Conservation (phyloP, 2,329 filamentous ascomycete species). For the Colletotrichum sp. region DNA sequence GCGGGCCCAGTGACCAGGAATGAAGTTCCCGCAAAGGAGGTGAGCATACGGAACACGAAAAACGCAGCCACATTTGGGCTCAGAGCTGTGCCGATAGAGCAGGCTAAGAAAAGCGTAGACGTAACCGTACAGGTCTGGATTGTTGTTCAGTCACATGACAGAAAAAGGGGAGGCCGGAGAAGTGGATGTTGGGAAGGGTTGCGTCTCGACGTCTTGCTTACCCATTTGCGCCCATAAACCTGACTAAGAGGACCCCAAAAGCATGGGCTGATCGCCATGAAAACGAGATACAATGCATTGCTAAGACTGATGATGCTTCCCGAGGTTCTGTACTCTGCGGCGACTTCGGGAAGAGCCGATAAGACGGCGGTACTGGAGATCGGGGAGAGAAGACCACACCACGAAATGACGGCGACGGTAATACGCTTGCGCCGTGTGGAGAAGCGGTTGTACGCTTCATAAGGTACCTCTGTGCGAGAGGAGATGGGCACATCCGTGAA, state of each 20-base stretch:
- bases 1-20: slow-evolving; percentile 72
- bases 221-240: slow-evolving; percentile 56
- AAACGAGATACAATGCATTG: slow-evolving; percentile 75
- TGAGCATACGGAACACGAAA: slow-evolving; percentile 73
- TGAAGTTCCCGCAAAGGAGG: slow-evolving; percentile 73
- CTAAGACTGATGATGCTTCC: slow-evolving; percentile 68
- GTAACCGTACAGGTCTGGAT: slow-evolving; percentile 21
- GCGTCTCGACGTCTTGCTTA: slow-evolving; percentile 29
- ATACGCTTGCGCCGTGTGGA: slow-evolving; percentile 65
- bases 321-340: slow-evolving; percentile 66
- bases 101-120: slow-evolving; percentile 60
- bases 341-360: slow-evolving; percentile 77
- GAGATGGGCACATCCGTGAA: slow-evolving; percentile 8
- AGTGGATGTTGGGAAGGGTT: not conserved
- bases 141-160: not conserved
- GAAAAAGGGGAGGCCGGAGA: not conserved
- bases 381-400: slow-evolving; percentile 78
- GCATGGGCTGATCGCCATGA: slow-evolving; percentile 70
- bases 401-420: slow-evolving; percentile 73
- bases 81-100: slow-evolving; percentile 69
- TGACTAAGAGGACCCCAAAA: slow-evolving; percentile 72
- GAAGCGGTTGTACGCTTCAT: slow-evolving; percentile 70
- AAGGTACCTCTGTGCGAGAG: slow-evolving; percentile 41
- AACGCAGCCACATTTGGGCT: slow-evolving; percentile 70
- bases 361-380: slow-evolving; percentile 77